These are phyloP conservation scores for Posidonia australis DNA, from an alignment of 106 monocot species.

Conservation along the genomic window DNA sequence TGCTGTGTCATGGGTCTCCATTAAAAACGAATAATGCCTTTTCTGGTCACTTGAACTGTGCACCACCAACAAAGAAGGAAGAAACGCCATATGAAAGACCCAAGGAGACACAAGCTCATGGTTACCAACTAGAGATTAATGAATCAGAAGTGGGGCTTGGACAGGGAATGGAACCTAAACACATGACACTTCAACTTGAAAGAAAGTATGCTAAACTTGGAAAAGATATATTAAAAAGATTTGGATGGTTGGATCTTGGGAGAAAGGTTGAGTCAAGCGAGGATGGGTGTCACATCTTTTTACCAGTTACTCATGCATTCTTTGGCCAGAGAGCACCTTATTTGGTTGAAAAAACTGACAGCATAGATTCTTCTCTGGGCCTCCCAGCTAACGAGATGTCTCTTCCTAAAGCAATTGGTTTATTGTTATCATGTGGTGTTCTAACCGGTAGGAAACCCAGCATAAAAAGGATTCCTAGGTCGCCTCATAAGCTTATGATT, in stretches of 20 bases:
- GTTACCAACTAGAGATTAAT: background rate
- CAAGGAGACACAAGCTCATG: too few relatives aligned
- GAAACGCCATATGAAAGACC: background rate
- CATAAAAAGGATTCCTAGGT: slow-evolving; percentile 31
- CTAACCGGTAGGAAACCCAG: slow-evolving; percentile 23
- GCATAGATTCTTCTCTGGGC: slow-evolving; percentile 6
- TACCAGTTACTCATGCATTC: slow-evolving; percentile 44
- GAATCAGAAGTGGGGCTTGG: slow-evolving; percentile 1
- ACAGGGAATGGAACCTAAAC: slow-evolving; percentile 9
- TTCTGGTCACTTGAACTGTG: background rate
- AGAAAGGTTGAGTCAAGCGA: slow-evolving; percentile 48
- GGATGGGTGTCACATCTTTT: slow-evolving; percentile 45
- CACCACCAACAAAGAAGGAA: background rate
- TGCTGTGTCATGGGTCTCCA: background rate
- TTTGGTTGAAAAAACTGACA: slow-evolving; percentile 6
- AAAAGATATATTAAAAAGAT: slow-evolving; percentile 74
- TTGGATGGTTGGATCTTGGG: slow-evolving; percentile 70
- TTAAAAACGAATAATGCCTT: background rate
- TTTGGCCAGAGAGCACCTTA: slow-evolving; percentile 15
- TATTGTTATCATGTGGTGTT: slow-evolving; percentile 43
- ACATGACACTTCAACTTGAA: slow-evolving; percentile 41
- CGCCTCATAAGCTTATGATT: slow-evolving; percentile 54
- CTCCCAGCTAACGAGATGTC: slow-evolving; percentile 29
- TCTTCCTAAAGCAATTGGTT: slow-evolving; percentile 18
- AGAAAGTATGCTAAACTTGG: slow-evolving; percentile 70